A percentile compares a stretch with the other conserved stretches of the same genome.
These are phyloP conservation scores for Tolypocladium ovalisporum DNA, from an alignment of 2,329 filamentous ascomycete genomes.

Conservation along the genomic window DNA sequence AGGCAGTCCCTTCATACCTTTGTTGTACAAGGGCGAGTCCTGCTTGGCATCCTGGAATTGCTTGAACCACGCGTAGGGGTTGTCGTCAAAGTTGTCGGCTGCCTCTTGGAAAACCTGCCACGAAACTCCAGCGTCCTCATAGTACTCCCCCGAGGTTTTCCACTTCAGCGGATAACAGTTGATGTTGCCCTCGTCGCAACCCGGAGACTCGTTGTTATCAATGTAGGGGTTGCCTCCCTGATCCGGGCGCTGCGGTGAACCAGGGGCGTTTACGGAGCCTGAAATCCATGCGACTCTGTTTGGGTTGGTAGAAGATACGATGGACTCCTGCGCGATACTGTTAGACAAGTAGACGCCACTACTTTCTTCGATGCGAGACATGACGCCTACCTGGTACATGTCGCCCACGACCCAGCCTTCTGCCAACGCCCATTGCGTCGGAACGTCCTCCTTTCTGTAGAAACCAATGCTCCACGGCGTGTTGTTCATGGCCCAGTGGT, in stretches of 20 bases:
- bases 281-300: constrained; percentile 41
- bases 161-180: constrained; percentile 44
- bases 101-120: constrained; percentile 40
- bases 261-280: constrained; percentile 39
- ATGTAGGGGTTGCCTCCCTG: constrained; percentile 34
- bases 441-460: constrained; percentile 37
- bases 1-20: constrained; percentile 34
- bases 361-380: too few species aligned
- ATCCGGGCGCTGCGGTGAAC: constrained; percentile 25
- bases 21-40: constrained; percentile 29
- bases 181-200: constrained; percentile 30
- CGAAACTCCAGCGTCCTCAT: constrained; percentile 33
- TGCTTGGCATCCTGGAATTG: constrained; percentile 35
- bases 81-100: constrained; percentile 41
- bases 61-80: constrained; percentile 41
- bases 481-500: constrained; percentile 42
- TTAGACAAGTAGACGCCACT: constrained; percentile 8
- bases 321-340: constrained; percentile 21
- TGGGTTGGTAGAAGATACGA: constrained; percentile 40
- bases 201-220: constrained; percentile 37
- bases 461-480: constrained; percentile 43
- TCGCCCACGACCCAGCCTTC: constrained; percentile 44
- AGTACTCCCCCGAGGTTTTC: constrained; percentile 39
- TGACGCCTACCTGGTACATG: constrained; percentile 35
- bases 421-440: constrained; percentile 41